Conservation (phyloP, 2,329 filamentous ascomycete species). For the Cytospora chrysosperma region DNA sequence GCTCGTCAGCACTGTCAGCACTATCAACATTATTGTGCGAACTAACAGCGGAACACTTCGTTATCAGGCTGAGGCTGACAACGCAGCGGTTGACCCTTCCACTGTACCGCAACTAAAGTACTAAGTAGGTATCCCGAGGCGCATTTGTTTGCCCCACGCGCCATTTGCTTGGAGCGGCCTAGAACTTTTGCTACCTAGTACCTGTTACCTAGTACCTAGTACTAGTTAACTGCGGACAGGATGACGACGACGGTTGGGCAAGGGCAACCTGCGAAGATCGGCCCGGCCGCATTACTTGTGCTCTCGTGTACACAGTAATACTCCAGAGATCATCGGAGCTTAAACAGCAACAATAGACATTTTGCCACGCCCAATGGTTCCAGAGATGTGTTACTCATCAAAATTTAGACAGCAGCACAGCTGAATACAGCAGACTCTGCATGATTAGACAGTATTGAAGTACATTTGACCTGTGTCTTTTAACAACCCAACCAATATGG, state of each 20-base stretch:
- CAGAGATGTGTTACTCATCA: background rate
- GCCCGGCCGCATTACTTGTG: background rate
- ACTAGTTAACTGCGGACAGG: background rate
- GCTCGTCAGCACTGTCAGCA: background rate
- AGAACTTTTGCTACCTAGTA: background rate
- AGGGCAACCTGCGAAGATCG: constrained; percentile 9
- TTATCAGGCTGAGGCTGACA: background rate
- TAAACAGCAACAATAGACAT: too few species aligned
- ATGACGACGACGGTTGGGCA: background rate
- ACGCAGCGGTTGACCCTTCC: background rate
- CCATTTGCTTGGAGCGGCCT: background rate
- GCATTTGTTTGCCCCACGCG: background rate
- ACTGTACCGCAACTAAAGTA: too few species aligned
- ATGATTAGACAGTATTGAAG: background rate
- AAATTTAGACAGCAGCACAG: background rate
- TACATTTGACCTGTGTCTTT: background rate
- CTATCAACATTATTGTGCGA: background rate
- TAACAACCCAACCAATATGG: background rate
- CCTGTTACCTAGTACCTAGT: background rate
- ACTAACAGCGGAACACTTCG: too few species aligned
- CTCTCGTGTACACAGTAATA: too few species aligned
- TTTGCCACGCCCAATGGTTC: too few species aligned
- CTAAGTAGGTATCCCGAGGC: too few species aligned
- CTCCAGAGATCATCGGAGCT: too few species aligned
- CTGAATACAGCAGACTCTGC: background rate